Base-by-base conservation (phyloP, 1,139 yeast genomes). In the Kodamaea arcana region DNA sequence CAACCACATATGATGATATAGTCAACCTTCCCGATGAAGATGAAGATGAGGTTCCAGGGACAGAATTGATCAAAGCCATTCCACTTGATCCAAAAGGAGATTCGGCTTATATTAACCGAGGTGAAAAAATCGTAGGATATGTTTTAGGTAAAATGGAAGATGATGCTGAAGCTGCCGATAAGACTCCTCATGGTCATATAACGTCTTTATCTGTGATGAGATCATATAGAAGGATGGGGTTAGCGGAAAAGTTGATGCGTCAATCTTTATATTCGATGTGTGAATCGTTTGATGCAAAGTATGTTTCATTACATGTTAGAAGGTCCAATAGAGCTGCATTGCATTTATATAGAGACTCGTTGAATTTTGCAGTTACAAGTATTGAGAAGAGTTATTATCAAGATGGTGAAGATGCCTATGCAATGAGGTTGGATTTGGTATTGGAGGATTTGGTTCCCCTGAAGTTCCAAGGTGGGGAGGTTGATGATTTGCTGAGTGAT, bases 361-460 rank as follows among this genome's bases (percentile, higher is more conserved):
- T 94, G 43, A 69, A 76, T 43, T 92, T 94, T 56, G 90, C 79
- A 51, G 92, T 87, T 30, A 72, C 83, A 37, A 78, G 82, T 31
- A 80, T 92, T 40, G 97, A 90, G 51, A 83, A 79, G 48, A 75
- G 83, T 15, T 92, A 94, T 58, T 92, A 92, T 55, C 97, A 92
- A 40, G 97, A 92, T 59, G 96, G 95, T 18, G 99, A 94, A 59
- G 97, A 94, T 63, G 98, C 98, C n/a, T 92, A 88, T 59, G 84
- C 94, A 28, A 92, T 92, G 98, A 80, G 78, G 54, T 82, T 83
- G 51, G 69, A 66, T 2, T 65, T 85, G 46, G 63, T 63, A 12
- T 54, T 79, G 37, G 81, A 80, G 6, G 81, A 80, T 17, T 62
- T 83, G 39, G 47, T 77, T 33, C 88, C 90, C 15, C 69, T 76